phyloP scores from a whole-genome alignment of 2,329 filamentous ascomycete species.

The Fusarium napiforme region DNA sequence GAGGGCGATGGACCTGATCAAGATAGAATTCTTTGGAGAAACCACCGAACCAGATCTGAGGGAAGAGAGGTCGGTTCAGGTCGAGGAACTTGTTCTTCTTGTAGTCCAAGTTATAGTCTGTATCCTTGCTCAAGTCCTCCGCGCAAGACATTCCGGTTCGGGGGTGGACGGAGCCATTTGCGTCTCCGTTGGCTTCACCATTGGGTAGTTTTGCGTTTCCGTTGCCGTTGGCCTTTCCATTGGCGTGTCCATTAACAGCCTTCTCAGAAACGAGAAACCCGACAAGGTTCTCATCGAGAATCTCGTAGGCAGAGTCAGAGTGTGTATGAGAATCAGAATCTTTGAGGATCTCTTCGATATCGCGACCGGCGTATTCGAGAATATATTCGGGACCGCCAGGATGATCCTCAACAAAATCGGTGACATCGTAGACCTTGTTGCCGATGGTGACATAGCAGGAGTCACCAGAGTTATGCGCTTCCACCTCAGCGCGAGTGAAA shows the following conservation, averaged over 20 bases:
- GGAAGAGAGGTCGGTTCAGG: slow-evolving; percentile 82
- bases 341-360: slow-evolving; percentile 83
- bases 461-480: slow-evolving; percentile 79
- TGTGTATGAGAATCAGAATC: slow-evolving; percentile 87
- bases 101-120: slow-evolving; percentile 80
- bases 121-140: slow-evolving; percentile 88
- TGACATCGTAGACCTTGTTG: slow-evolving; percentile 93
- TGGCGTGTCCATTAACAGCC: slow-evolving; percentile 49
- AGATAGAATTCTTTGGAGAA: slow-evolving; percentile 98
- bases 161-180: slow-evolving; percentile 58
- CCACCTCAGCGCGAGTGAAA: slow-evolving; percentile 82
- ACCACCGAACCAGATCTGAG: slow-evolving; percentile 87
- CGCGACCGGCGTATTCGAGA: slow-evolving; percentile 88
- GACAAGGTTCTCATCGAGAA: slow-evolving; percentile 86
- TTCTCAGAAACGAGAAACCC: slow-evolving; percentile 79
- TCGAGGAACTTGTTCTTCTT: slow-evolving; percentile 95
- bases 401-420: slow-evolving; percentile 88
- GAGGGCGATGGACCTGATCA: slow-evolving; percentile 92
- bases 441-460: slow-evolving; percentile 96
- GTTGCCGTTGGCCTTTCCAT: slow-evolving; percentile 46
- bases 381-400: slow-evolving; percentile 91
- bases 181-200: slow-evolving; percentile 49
- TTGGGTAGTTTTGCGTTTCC: slow-evolving; percentile 43
- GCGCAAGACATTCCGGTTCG: slow-evolving; percentile 89
- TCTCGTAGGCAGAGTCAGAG: slow-evolving; percentile 93